Evolutionary conservation across 176 grass and related monocot species (phyloP), one percentile per base, ranked within the genome.

Genomic region (Eleusine indica): DNA sequence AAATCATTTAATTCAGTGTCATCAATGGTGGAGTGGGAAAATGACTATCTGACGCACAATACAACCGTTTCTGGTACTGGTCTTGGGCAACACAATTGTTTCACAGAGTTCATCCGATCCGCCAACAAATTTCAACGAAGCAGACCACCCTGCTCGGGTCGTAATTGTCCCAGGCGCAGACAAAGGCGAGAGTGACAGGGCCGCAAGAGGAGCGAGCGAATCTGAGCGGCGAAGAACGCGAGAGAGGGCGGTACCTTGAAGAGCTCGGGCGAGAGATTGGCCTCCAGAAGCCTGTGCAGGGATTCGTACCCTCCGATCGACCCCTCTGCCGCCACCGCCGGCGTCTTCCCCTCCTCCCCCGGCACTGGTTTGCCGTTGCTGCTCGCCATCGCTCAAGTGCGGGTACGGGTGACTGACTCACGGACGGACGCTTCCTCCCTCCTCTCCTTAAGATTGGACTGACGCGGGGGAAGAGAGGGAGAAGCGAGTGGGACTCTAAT

Each of bases 221-320:
- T 75, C 66, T 52, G 2, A 39, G 3, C n/a, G 21, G 18, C 25
- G 37, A 0, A 2, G 60, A 5, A 67, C 29, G 18, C 11, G 62
- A 25, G 22, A 9, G 70, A 51, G 37, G 44, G 41, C 40, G 41
- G 37, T 62, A 99, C 93, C 93, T 96, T 84, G 78, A 99, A 99
- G 77, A 99, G 80, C 35, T 94, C 44, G 7, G 96, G 96, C 35
- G 94, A 82, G 41, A 99, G 87, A 42, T 99, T 93, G 87, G 91
- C 88, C 66, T 96, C 80, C 51, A 99, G 91, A 41, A 99, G 96
- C 84, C 85, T 82, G 60, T 96, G 91, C 69, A 99, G 91, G 32
- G 96, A 96, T 65, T 99, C 96, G 83, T 91, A 89, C 56, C 91
- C 96, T 29, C 81, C 87, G 71, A 99, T 94, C 70, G 96, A 96